These are phyloP conservation scores for Fusarium staphyleae DNA, from an alignment of 2,329 filamentous ascomycete species.

Conservation along the genomic window DNA sequence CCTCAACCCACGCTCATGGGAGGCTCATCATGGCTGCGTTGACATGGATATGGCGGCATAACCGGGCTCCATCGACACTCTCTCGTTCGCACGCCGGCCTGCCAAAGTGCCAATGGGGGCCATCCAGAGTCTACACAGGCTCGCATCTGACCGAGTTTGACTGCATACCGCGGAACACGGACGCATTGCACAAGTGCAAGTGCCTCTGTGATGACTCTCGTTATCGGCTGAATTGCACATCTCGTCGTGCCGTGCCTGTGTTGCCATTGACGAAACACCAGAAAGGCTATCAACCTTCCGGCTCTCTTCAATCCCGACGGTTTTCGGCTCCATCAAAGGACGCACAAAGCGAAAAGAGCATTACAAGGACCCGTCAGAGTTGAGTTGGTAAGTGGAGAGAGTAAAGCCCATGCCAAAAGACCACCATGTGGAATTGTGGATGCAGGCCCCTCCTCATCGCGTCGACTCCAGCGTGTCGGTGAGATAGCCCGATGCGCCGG, in stretches of 20 bases:
- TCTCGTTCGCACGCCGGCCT: conserved; percentile 13
- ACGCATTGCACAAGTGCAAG: not conserved
- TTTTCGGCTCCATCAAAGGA: conserved; percentile 20
- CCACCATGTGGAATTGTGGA: conserved; percentile 32
- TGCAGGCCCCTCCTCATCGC: conserved; percentile 12
- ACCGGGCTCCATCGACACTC: conserved; percentile 16
- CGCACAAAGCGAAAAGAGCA: conserved; percentile 1
- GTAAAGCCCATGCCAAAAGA: conserved; percentile 11
- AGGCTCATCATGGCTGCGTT: conserved; percentile 1
- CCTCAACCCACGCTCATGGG: conserved; percentile 5
- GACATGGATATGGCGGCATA: not conserved
- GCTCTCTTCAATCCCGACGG: conserved; percentile 7
- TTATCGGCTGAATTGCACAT: not conserved
- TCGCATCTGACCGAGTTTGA: not conserved
- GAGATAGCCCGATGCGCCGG: conserved; percentile 37
- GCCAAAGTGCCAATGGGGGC: conserved; percentile 1
- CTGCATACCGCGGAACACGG: conserved; percentile 4
- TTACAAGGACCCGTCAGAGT: conserved; percentile 5
- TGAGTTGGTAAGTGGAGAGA: conserved; percentile 17
- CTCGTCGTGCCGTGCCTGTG: not conserved
- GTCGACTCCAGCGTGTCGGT: conserved; percentile 34
- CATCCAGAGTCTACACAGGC: not conserved
- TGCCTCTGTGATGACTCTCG: conserved; percentile 1
- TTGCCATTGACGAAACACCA: not conserved
- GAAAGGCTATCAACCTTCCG: not conserved